Percentiles rank a stretch among this genome's conserved stretches.
phyloP scores from a whole-genome alignment of 257 asterid species.

The Solanum chilense region DNA sequence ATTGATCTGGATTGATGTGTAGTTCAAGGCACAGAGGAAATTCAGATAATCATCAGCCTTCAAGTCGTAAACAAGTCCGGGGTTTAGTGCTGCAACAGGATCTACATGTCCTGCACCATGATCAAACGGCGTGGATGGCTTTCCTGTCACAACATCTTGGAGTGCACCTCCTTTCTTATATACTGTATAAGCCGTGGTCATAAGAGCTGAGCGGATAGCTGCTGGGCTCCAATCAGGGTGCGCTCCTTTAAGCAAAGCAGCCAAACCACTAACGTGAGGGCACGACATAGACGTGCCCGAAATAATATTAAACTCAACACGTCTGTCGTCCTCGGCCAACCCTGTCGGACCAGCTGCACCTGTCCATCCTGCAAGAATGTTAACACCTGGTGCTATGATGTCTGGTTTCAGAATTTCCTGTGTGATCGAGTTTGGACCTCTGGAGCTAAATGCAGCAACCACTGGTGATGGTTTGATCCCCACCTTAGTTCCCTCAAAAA shows the following conservation, averaged over 20 bases:
- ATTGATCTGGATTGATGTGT: neutral
- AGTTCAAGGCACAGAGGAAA: constrained; percentile 47
- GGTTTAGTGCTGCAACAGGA: constrained; percentile 42
- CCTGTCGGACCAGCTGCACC: constrained; percentile 40
- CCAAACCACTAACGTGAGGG: constrained; percentile 53
- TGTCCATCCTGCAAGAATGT: constrained; percentile 50
- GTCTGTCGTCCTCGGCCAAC: constrained; percentile 29
- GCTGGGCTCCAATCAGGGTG: constrained; percentile 64
- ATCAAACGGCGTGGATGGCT: constrained; percentile 38
- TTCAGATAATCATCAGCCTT: constrained; percentile 30
- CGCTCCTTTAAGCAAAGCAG: constrained; percentile 45
- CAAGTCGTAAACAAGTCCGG: constrained; percentile 50
- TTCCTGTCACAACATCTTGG: constrained; percentile 32
- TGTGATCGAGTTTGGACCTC: constrained; percentile 51
- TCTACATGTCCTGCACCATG: constrained; percentile 61
- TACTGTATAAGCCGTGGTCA: constrained; percentile 51
- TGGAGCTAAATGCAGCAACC: constrained; percentile 58
- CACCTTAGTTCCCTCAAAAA: constrained; percentile 47
- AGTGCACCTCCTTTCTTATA: constrained; percentile 36
- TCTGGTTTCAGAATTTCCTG: constrained; percentile 58
- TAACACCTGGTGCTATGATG: constrained; percentile 55
- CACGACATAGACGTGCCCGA: constrained; percentile 67
- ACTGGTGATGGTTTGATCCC: constrained; percentile 60
- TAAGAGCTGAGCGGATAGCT: constrained; percentile 50
- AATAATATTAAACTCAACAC: constrained; percentile 37